These are phyloP conservation scores for Candida nemodendra DNA, from an alignment of 805 yeast genomes.

Conservation along the genomic window DNA sequence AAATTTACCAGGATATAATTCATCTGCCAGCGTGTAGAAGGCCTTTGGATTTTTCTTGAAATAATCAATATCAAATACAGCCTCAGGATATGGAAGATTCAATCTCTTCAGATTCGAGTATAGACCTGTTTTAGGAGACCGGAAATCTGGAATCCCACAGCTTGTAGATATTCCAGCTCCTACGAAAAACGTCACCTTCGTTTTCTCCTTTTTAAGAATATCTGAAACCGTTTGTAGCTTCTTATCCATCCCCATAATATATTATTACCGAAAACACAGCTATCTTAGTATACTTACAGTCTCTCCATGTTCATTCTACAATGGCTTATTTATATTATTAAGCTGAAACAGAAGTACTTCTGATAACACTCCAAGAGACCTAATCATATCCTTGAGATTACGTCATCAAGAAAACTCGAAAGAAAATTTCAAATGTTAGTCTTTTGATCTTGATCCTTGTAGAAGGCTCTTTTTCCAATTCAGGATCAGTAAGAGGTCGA, in stretches of 20 bases:
- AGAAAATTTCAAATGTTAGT: no score
- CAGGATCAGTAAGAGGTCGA: no score
- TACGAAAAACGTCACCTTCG: constrained; percentile 60
- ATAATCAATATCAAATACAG: constrained; percentile 88
- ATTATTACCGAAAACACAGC: no score
- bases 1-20: constrained; percentile 84
- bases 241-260: constrained; percentile 19
- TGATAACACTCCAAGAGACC: no score
- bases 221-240: constrained; percentile 23
- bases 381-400: no score
- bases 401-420: no score
- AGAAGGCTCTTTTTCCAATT: no score
- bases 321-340: no score
- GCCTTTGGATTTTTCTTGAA: constrained; percentile 76
- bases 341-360: no score
- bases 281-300: no score
- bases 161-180: constrained; percentile 96
- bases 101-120: constrained; percentile 75
- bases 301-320: no score
- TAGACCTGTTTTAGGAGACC: constrained; percentile 87
- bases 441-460: no score
- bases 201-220: constrained; percentile 21
- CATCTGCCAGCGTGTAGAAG: constrained; percentile 79
- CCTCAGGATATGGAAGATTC: constrained; percentile 88
- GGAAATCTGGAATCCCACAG: constrained; percentile 94